phyloP scores from a whole-genome alignment of 352 stramenopile genomes.

The Globisporangium cylindrosporum region DNA sequence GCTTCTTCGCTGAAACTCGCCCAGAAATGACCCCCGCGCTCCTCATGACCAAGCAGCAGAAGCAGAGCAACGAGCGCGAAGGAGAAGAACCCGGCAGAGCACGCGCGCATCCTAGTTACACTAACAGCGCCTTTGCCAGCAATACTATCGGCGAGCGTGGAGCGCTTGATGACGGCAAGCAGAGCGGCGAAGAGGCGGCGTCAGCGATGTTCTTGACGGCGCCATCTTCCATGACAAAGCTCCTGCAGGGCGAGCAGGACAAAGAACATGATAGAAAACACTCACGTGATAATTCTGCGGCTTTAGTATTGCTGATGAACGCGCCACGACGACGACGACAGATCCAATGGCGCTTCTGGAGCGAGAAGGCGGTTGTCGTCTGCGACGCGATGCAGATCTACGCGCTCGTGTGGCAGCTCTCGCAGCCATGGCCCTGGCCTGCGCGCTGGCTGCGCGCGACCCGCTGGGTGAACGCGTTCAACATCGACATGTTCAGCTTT shows the following conservation, averaged over 20 bases:
- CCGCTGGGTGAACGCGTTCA: slow-evolving; percentile 53
- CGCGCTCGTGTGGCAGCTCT: slow-evolving; percentile 72
- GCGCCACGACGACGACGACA: slow-evolving; percentile 10
- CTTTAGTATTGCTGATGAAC: neutral
- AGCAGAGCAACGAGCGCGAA: neutral
- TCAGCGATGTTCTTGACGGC: neutral
- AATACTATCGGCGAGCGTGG: neutral
- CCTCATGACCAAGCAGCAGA: neutral
- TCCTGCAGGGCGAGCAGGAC: neutral
- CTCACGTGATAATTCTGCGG: neutral
- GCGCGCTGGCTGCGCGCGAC: slow-evolving; percentile 47
- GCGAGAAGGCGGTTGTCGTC: slow-evolving; percentile 50
- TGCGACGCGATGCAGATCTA: slow-evolving; percentile 57
- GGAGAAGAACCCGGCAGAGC: neutral
- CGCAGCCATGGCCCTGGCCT: slow-evolving; percentile 75
- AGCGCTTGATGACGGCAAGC: neutral
- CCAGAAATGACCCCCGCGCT: neutral
- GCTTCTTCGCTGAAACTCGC: too few species aligned
- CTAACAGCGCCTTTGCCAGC: neutral
- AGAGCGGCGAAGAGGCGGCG: neutral
- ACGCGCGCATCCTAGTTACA: neutral
- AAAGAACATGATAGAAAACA: neutral
- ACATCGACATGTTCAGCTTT: slow-evolving; percentile 57
- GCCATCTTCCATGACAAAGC: neutral
- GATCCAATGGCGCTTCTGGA: slow-evolving; percentile 48